These are phyloP conservation scores for Fusarium sp. DNA, from an alignment of 2,329 filamentous ascomycete genomes.

Conservation along the genomic window DNA sequence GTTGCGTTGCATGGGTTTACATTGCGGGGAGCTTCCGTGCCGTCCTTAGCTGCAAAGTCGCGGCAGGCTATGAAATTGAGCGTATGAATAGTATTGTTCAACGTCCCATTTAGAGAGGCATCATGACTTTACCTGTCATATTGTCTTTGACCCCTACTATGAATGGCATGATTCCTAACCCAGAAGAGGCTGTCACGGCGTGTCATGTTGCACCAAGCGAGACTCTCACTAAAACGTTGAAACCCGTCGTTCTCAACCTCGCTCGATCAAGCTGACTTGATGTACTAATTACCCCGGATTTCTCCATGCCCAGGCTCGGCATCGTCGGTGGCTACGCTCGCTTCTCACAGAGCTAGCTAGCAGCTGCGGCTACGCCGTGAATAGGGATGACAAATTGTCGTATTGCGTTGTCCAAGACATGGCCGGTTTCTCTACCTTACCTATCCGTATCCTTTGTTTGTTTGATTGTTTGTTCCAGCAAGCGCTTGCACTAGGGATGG, in stretches of 20 bases:
- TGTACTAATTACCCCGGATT: conserved; percentile 33
- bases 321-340: conserved; percentile 26
- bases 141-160: conserved; percentile 1
- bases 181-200: conserved; percentile 12
- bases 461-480: conserved; percentile 4
- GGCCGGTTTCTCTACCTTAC: not conserved
- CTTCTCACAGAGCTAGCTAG: conserved; percentile 8
- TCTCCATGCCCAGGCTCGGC: conserved; percentile 23
- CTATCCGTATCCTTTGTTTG: not conserved
- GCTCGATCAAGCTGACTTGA: not conserved
- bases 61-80: not conserved
- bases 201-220: conserved; percentile 22
- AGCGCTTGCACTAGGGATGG: conserved; percentile 3
- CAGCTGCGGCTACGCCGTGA: conserved; percentile 24
- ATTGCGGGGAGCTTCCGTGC: conserved; percentile 17
- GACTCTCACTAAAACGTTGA: not conserved
- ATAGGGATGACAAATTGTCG: not conserved
- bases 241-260: not conserved
- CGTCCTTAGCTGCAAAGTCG: conserved; percentile 1
- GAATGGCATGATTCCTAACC: conserved; percentile 6
- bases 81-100: conserved; percentile 8
- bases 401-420: not conserved
- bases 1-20: conserved; percentile 5
- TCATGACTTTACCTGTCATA: conserved; percentile 30
- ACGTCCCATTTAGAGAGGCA: conserved; percentile 1